Evolutionary conservation across 2,329 filamentous ascomycete genomes (phyloP), one percentile per base, ranked within the genome.

Genomic region (Mollisiaceae sp.): DNA sequence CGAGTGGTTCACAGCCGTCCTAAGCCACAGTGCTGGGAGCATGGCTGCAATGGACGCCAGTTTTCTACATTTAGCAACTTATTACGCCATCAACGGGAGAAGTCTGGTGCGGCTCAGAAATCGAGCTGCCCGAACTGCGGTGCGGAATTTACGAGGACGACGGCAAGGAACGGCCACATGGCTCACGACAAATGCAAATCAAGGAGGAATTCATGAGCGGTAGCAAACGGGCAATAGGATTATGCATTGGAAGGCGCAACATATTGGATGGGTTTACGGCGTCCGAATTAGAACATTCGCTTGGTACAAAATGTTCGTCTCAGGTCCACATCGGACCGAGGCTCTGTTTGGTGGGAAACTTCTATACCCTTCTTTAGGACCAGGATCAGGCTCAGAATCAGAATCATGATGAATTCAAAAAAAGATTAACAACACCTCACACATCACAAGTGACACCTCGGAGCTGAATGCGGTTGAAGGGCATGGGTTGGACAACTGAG

Each of bases 11-110:
- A 91, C 77, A 89, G 88, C 72, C 86, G 91, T 70, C 93, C 93
- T n/a, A 97, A 97, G 80, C 93, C 94, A 55, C 93, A 97, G 77
- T 97, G 94, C 79, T 98, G 92, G 92, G 94, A 97, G 67, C 94
- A 98, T 75, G 94, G 94, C 12, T 98, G 94, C 82, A 97, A 97
- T 74, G 94, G 94, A 22, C 89, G 94, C 36, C 92, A 97, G 75
- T 98, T 98, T 76, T 97, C 93, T 20, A 97, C 94, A 3, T 97
- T 97, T 77, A 97, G 93, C 85, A 97, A 97, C 76, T 85, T 97
- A 3, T 82, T 97, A 43, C 86, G 94, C 68, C 94, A 98, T 77
- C 94, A 97, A 78, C 87, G 94, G 52, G 94, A 98, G 79, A 97
- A 97, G 78, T 96, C 92, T 0, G 94, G 94, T 32, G 93, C 94